Evolutionary conservation across 2,329 filamentous ascomycete species (phyloP), one percentile per base, ranked within the genome.

Genomic region (Fusarium mangiferae): DNA sequence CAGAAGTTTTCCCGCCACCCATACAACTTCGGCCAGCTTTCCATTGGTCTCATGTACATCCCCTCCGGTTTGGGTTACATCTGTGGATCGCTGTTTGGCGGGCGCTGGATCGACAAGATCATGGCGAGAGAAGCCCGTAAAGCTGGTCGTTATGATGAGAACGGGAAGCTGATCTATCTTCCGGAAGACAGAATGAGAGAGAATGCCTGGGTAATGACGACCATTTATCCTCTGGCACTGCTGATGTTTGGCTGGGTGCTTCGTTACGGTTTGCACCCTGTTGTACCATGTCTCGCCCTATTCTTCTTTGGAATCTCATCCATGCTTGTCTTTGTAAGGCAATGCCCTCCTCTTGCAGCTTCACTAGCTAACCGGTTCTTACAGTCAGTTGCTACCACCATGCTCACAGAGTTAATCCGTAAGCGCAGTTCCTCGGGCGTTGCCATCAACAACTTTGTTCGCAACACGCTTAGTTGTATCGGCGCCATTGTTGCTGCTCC

Each of bases 351-450:
- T 41, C 24, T 41, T n/a, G 44, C 20, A 28, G 11, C 7, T 28
- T 7, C 11, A 9, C 26, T 49, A 42, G 45, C 75, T 78, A 67
- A 76, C 55, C 35, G 24, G 4, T 17, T 17, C 22, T 12, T 26
- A n/a, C 38, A 85, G 83, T 82, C 90, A 55, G 88, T 90, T 75
- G 87, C 90, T 1, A 95, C 93, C 0, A 96, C 94, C 1, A 95
- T 96, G 92, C 85, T 96, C 74, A 96, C 94, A 0, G 94, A 96
- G 79, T 95, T 96, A 78, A 92, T 96, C 86, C 93, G 93, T 20
- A 87, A 89, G 46, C 87, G 88, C 71, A 92, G 91, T 56, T 93
- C 90, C 8, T 89, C 89, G 17, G 93, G 93, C 3, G 92, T 96
- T 7, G 94, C 94, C 1, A 85, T 95, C 48, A 95, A 96, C 81